Conservation (phyloP, 108 stramenopile species). For the Nitzschia inconspicua region DNA sequence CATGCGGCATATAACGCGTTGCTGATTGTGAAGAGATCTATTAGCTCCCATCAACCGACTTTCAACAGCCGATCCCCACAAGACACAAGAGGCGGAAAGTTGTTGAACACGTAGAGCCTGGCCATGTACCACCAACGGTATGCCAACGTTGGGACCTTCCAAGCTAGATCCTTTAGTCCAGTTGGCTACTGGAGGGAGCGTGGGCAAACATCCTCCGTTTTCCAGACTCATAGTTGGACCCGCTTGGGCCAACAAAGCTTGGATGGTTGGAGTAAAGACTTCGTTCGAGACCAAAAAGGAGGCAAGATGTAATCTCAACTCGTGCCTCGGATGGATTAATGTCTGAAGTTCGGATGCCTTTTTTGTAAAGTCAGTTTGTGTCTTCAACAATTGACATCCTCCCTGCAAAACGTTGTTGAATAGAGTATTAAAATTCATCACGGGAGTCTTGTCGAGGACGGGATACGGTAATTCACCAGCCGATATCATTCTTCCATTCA, state of each 20-base stretch:
- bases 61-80: conserved; percentile 34
- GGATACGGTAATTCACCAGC: conserved; percentile 75
- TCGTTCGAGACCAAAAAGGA: conserved; percentile 29
- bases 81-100: conserved; percentile 21
- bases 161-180: conserved; percentile 58
- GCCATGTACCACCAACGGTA: conserved; percentile 42
- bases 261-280: conserved; percentile 47
- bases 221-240: conserved; percentile 34
- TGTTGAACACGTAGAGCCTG: conserved; percentile 39
- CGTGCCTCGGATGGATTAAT: conserved; percentile 2
- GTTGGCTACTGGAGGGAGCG: conserved; percentile 56
- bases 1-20: conserved; percentile 46
- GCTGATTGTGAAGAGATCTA: conserved; percentile 3
- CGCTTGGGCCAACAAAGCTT: conserved; percentile 53
- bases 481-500: conserved; percentile 66
- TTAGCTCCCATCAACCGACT: conserved; percentile 11
- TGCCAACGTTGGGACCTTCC: conserved; percentile 61
- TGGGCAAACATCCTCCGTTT: conserved; percentile 15
- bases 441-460: conserved; percentile 27
- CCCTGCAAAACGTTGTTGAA: conserved; percentile 28
- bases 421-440: conserved; percentile 29
- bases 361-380: conserved; percentile 7
- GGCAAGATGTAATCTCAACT: conserved; percentile 48
- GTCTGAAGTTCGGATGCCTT: conserved; percentile 13
- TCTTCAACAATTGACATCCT: conserved; percentile 24